Evolutionary conservation across 441 rosid species (phyloP).

Genomic region (Aleurites moluccanus): DNA sequence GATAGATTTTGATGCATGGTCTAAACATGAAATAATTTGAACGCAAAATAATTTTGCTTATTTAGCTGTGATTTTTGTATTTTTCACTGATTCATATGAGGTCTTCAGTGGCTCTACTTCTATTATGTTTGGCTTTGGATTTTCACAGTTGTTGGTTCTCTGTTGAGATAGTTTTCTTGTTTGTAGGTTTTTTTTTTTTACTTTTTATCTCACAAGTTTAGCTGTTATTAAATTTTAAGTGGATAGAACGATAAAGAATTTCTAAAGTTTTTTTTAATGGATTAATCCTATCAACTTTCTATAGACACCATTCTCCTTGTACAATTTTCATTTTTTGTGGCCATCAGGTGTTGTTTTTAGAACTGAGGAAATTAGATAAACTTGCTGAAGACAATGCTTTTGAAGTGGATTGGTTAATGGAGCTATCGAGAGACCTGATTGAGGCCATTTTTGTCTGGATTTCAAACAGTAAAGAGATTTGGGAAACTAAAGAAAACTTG

Average conservation of each 20-base stretch:
- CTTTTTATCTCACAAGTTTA: background rate
- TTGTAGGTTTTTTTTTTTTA: background rate
- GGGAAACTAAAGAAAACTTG: conserved; percentile 26
- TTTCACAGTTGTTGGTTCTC: background rate
- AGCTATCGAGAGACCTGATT: conserved; percentile 46
- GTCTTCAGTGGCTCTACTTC: background rate
- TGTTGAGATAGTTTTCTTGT: background rate
- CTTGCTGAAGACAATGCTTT: conserved; percentile 41
- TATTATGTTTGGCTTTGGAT: background rate
- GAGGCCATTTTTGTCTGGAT: conserved; percentile 48
- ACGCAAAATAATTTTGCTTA: background rate
- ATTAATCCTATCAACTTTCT: background rate
- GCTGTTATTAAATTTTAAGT: background rate
- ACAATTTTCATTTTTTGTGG: conserved; percentile 20
- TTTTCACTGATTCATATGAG: background rate
- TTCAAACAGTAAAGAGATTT: conserved; percentile 38
- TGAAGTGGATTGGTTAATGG: conserved; percentile 50
- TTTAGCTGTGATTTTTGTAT: background rate
- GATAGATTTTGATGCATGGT: background rate
- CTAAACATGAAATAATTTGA: background rate
- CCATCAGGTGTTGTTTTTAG: conserved; percentile 53
- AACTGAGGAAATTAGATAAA: conserved; percentile 47
- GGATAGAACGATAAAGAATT: background rate
- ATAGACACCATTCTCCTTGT: background rate
- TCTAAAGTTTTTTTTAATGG: background rate